Evolutionary conservation across 768 basidiomycete genomes (phyloP).

Genomic region (Paxillus ammoniavirescens): DNA sequence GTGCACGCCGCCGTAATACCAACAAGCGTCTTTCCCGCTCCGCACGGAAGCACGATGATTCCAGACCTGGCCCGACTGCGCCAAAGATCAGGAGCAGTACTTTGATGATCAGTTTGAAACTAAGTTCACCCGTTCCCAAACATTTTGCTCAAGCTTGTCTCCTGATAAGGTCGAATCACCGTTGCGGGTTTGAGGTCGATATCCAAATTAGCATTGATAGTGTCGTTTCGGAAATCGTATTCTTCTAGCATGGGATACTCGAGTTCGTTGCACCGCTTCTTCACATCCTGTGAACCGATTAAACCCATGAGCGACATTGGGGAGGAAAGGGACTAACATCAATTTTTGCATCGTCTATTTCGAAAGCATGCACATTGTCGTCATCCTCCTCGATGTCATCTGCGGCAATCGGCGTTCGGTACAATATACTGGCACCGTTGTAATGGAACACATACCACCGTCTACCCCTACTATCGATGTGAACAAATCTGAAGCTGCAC

Average conservation of each 20-base stretch:
- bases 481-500: conserved; percentile 67
- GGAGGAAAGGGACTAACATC: conserved; percentile 55
- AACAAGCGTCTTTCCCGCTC: conserved; percentile 97
- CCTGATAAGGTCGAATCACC: conserved; percentile 96
- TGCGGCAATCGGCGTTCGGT: conserved; percentile 28
- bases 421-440: neutral
- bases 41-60: conserved; percentile 97
- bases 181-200: conserved; percentile 99
- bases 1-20: conserved; percentile 99
- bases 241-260: conserved; percentile 99
- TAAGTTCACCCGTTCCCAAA: conserved; percentile 89
- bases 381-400: conserved; percentile 98
- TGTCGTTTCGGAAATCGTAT: conserved; percentile 98
- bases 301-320: neutral
- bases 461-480: conserved; percentile 97
- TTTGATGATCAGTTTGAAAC: neutral
- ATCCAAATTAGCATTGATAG: conserved; percentile 92
- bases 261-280: conserved; percentile 93
- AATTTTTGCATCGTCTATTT: conserved; percentile 91
- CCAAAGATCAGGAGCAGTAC: conserved; percentile 2
- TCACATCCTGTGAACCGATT: conserved; percentile 69
- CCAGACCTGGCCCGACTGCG: conserved; percentile 92
- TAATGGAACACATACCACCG: conserved; percentile 50
- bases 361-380: conserved; percentile 95
- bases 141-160: conserved; percentile 98